Base-by-base conservation (phyloP, 768 basidiomycete genomes). In the Exidia glandulosa region DNA sequence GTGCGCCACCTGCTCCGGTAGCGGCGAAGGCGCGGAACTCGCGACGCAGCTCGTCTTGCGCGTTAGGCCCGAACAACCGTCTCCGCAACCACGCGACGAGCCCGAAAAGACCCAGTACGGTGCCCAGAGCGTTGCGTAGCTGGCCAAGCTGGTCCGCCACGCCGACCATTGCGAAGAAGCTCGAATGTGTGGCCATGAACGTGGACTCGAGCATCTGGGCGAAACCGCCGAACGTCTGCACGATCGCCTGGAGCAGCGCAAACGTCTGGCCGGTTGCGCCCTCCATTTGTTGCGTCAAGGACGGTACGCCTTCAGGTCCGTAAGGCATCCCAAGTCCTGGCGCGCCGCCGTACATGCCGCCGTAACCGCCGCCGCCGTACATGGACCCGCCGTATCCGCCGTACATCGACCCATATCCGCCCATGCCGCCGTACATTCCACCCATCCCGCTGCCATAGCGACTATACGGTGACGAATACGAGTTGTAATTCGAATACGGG, bases 191-290 rank as follows among this genome's bases (percentile, higher is more conserved):
- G 2, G 95, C 95, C 87, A 97, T 90, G 74, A 95, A 97, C 4
- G 95, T 98, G 33, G 84, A 87, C 72, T 98, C 95, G 68, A 99
- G 86, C 85, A 99, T 94, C 71, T 98, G 95, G 0, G 95, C 87
- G 63, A 99, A 86, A 25, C 94, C 94, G 0, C 85, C 80, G 73
- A 98, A 95, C 3, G 94, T 96, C 66, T 92, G 90, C 50, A 99
- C 95, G 69, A 99, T 87, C 12, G 89, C 90, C 66, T 97, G 94
- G 31, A 99, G 78, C 60, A 99, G 85, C 31, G 88, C 80, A 68
- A 99, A 99, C 2, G 95, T 97, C 60, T 90, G 87, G 58, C 90
- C 87, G 1, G 95, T 99, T 10, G 90, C 88, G 5, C 83, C 71
- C 74, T 96, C 93, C 62, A 97, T 86, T 0, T 89, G 85, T 67